Percentiles rank a stretch among this genome's conserved stretches.
Evolutionary conservation across 148 eudicot genomes (phyloP).

Genomic region (Gaultheria prostrata): DNA sequence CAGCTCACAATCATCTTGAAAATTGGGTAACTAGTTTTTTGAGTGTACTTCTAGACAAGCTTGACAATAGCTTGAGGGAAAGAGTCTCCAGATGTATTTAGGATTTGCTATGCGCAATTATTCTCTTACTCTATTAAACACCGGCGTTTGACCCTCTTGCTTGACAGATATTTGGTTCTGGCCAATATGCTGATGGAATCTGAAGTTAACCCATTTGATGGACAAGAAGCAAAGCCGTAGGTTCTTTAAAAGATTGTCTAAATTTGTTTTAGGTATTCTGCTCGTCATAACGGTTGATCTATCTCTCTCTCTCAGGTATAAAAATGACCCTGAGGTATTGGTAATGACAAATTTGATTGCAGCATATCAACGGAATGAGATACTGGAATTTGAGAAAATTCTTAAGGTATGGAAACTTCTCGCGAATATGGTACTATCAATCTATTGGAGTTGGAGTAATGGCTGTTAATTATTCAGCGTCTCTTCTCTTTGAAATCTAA

Average conservation of each 20-base stretch:
- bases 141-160: constrained; percentile 4
- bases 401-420: constrained; percentile 54
- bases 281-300: background rate
- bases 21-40: background rate
- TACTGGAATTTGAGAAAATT: constrained; percentile 92
- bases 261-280: constrained; percentile 7
- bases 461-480: background rate
- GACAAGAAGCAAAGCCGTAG: constrained; percentile 99
- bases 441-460: background rate
- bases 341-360: constrained; percentile 97
- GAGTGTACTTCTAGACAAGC: constrained; percentile 3
- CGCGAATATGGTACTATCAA: background rate
- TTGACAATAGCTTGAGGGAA: background rate
- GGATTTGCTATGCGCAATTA: background rate
- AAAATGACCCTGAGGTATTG: constrained; percentile 94
- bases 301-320: constrained; percentile 51
- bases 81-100: background rate
- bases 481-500: background rate
- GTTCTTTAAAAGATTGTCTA: constrained; percentile 18
- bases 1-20: background rate
- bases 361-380: constrained; percentile 93
- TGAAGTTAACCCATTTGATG: constrained; percentile 95
- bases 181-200: constrained; percentile 98
- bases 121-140: background rate
- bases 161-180: constrained; percentile 81